These are phyloP conservation scores for Talaromyces borbonicus DNA, from an alignment of 495 filamentous ascomycete species.

Conservation along the genomic window DNA sequence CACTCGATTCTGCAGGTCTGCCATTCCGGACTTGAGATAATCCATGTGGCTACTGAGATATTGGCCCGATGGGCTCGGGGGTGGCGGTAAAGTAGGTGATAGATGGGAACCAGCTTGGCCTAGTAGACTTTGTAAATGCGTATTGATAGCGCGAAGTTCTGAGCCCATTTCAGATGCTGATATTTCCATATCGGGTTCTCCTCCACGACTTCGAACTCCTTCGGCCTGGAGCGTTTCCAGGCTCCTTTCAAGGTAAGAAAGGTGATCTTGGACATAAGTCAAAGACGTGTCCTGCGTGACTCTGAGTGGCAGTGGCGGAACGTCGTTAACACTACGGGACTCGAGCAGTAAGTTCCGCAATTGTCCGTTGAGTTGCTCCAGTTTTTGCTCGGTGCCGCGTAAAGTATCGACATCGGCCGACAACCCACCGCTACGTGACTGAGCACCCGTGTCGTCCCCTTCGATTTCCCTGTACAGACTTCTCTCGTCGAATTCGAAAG, in stretches of 20 bases:
- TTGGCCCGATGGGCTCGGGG: conserved; percentile 34
- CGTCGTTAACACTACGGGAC: conserved; percentile 38
- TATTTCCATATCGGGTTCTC: conserved; percentile 13
- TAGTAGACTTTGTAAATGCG: conserved; percentile 41
- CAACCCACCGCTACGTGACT: conserved; percentile 6
- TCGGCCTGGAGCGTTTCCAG: conserved; percentile 26
- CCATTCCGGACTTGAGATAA: conserved; percentile 57
- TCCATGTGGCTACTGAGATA: conserved; percentile 42
- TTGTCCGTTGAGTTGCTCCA: conserved; percentile 64
- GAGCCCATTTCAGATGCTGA: conserved; percentile 4
- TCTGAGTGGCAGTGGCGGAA: conserved; percentile 24
- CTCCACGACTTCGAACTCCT: conserved; percentile 4
- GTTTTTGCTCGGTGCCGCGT: conserved; percentile 53
- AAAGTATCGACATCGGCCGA: conserved; percentile 24
- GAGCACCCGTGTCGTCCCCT: conserved; percentile 43
- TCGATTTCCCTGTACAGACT: conserved; percentile 69
- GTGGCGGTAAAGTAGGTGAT: conserved; percentile 35
- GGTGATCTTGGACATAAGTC: conserved; percentile 29
- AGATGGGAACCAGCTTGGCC: conserved; percentile 35
- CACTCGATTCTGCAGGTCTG: conserved; percentile 52
- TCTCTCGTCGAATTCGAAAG: conserved; percentile 65
- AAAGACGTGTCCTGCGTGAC: conserved; percentile 16
- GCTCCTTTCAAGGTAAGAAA: conserved; percentile 42
- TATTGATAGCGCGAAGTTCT: conserved; percentile 40
- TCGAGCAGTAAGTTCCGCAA: conserved; percentile 58